Percentiles rank a stretch among this genome's conserved stretches.
Conservation (phyloP, 345 rosid genomes). For the Eucalyptus curtisii region DNA sequence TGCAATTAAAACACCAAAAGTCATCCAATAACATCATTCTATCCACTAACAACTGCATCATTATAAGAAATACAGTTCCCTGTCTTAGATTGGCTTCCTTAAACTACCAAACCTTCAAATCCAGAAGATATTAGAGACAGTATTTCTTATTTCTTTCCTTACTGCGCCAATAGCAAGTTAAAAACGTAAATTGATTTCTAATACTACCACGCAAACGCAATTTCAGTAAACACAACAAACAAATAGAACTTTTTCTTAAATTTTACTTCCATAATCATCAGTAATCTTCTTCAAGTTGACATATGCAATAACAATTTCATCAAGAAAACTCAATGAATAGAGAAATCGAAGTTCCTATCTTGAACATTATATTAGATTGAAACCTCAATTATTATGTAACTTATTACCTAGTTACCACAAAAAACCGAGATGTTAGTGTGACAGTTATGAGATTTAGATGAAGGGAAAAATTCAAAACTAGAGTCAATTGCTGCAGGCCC, state of each 20-base stretch:
- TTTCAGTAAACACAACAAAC: neutral
- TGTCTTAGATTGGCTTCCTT: neutral
- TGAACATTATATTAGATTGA: neutral
- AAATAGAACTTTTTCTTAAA: neutral
- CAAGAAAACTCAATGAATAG: neutral
- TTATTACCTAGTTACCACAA: neutral
- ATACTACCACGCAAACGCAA: neutral
- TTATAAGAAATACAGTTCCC: neutral
- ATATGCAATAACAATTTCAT: neutral
- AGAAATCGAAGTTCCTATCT: neutral
- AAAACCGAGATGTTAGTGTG: neutral
- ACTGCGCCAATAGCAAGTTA: neutral
- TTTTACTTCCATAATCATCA: neutral
- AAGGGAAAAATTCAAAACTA: neutral
- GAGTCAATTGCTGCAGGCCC: neutral
- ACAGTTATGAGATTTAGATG: neutral
- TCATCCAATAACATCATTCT: neutral
- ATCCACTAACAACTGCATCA: neutral
- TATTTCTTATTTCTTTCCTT: neutral
- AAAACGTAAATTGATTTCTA: neutral
- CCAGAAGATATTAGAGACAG: neutral
- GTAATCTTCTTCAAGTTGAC: neutral
- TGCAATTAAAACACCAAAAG: neutral
- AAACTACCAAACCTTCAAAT: neutral
- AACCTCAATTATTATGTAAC: neutral